Percentiles rank a stretch among this genome's conserved stretches.
These are phyloP conservation scores for Sporothrix curviconia DNA, from an alignment of 2,329 filamentous ascomycete genomes.

Conservation along the genomic window DNA sequence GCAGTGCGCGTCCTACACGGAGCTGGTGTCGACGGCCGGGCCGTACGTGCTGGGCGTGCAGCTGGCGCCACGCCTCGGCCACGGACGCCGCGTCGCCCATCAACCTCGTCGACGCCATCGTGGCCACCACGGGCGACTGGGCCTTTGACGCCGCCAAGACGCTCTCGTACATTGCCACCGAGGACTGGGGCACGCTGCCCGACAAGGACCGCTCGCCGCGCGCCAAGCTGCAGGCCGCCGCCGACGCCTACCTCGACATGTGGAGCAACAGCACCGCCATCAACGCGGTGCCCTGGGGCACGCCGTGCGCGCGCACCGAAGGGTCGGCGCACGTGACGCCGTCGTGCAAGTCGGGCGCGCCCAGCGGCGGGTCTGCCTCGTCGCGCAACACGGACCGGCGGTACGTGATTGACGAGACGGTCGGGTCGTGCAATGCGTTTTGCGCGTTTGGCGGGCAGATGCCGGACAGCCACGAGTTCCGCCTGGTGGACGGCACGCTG, in stretches of 20 bases:
- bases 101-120: slow-evolving; percentile 27
- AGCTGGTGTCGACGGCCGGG: slow-evolving; percentile 29
- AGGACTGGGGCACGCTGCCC: slow-evolving; percentile 27
- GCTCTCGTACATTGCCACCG: slow-evolving; percentile 24
- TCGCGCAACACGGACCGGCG: slow-evolving; percentile 22
- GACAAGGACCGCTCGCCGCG: slow-evolving; percentile 22
- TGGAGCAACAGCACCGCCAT: slow-evolving; percentile 27
- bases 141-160: slow-evolving; percentile 29
- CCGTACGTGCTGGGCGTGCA: slow-evolving; percentile 23
- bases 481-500: slow-evolving; percentile 27
- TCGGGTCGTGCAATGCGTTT: slow-evolving; percentile 27
- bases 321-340: slow-evolving; percentile 19
- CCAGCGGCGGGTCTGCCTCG: slow-evolving; percentile 17
- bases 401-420: slow-evolving; percentile 27
- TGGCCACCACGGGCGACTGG: slow-evolving; percentile 28
- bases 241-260: slow-evolving; percentile 31
- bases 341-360: slow-evolving; percentile 22
- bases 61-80: slow-evolving; percentile 15
- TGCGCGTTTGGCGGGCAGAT: slow-evolving; percentile 25
- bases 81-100: neutral
- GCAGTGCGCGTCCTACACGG: slow-evolving; percentile 35
- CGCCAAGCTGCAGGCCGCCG: slow-evolving; percentile 23
- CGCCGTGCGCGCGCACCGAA: slow-evolving; percentile 28
- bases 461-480: slow-evolving; percentile 31
- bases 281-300: slow-evolving; percentile 30